A percentile compares a stretch with the other conserved stretches of the same genome.
Evolutionary conservation across 495 filamentous ascomycete species (phyloP).

Genomic region (Penicillium maclennaniae): DNA sequence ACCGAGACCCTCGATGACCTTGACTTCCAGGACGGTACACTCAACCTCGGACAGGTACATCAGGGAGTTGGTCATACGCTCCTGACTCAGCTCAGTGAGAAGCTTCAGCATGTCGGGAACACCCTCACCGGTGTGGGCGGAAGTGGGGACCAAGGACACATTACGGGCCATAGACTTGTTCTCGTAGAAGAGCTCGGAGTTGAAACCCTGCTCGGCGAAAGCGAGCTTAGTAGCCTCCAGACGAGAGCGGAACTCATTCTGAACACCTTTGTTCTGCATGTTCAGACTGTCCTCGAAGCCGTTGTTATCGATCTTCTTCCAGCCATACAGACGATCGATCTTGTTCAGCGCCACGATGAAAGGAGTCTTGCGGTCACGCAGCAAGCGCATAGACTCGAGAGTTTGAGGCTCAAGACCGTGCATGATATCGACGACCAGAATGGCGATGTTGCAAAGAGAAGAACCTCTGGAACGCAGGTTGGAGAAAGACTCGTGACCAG

Average conservation of each 20-base stretch:
- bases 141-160: slow-evolving; percentile 94
- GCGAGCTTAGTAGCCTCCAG: slow-evolving; percentile 88
- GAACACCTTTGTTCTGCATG: slow-evolving; percentile 88
- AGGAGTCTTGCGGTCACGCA: slow-evolving; percentile 90
- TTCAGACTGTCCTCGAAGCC: slow-evolving; percentile 90
- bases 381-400: slow-evolving; percentile 90
- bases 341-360: slow-evolving; percentile 99
- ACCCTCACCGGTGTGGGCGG: slow-evolving; percentile 96
- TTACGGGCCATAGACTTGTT: slow-evolving; percentile 94
- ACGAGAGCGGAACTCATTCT: slow-evolving; percentile 90
- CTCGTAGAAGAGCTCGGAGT: slow-evolving; percentile 92
- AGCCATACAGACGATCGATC: slow-evolving; percentile 98
- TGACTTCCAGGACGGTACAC: slow-evolving; percentile 97
- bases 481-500: slow-evolving; percentile 99
- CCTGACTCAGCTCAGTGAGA: slow-evolving; percentile 84
- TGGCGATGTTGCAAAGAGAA: slow-evolving; percentile 98
- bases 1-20: slow-evolving; percentile 96
- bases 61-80: slow-evolving; percentile 94
- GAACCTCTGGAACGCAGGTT: slow-evolving; percentile 95
- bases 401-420: slow-evolving; percentile 98
- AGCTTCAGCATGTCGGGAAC: slow-evolving; percentile 99
- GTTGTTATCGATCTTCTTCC: slow-evolving; percentile 97
- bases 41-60: slow-evolving; percentile 99
- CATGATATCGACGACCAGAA: slow-evolving; percentile 99
- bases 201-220: slow-evolving; percentile 95